Evolutionary conservation across 2,329 filamentous ascomycete genomes (phyloP), one percentile per base, ranked within the genome.

Genomic region (Periconia sp.): DNA sequence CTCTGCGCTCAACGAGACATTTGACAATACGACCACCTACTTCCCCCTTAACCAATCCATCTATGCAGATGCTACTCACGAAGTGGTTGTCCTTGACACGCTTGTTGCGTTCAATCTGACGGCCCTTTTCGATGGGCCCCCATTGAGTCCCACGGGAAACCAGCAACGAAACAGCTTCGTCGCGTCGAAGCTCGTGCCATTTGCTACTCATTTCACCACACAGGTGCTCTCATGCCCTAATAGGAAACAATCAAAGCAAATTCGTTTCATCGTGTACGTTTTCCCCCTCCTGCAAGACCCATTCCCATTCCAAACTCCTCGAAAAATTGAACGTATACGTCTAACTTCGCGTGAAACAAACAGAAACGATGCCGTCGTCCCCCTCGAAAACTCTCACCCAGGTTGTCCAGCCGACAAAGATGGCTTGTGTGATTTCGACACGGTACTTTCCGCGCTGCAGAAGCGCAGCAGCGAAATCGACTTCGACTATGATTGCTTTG

Each of bases 41-140:
- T 78, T 78, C 58, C 75, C 76, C 1, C 69, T 78, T 9, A 70
- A 74, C 51, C 75, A 79, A 58, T 74, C 71, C 41, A 76, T 78
- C 50, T 77, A 77, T 46, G 66, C 66, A 1, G 67, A 70, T 55
- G 76, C 76, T 14, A 78, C 76, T 6, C 76, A 78, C 56, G 76
- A 78, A 57, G 76, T 77, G 2, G 66, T 70, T 14, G 64, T 71
- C 2, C 60, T 71, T 5, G 68, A 71, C 44, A 55, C 57, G 6
- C 62, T 71, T 0, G 63, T 54, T 2, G 68, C 65, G 1, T 70
- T 71, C 42, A 71, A 70, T 37, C 31, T 70, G n/a, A 69, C 65
- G 0, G 66, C 67, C 1, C 42, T 70, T 31, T 70, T 70, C 43
- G 56, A 61, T 6, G 67, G 67, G 1, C 59, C 61, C 2, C 64